These are phyloP conservation scores for Metroxylon sagu DNA, from an alignment of 176 grass and related monocot genomes.

Conservation along the genomic window DNA sequence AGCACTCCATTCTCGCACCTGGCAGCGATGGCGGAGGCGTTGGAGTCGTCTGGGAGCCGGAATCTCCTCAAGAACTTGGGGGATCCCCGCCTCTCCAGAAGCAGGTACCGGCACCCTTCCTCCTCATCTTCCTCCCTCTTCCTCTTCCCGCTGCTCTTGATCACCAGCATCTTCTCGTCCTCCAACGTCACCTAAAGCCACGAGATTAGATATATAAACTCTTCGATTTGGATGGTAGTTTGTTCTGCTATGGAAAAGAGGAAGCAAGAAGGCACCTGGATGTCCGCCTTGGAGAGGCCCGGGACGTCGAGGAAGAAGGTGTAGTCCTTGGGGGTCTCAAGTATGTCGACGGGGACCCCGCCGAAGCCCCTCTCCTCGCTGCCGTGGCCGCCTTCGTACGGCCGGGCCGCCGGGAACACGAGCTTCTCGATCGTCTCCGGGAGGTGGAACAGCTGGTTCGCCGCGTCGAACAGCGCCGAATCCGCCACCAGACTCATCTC, in stretches of 20 bases:
- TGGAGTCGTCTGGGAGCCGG: slow-evolving; percentile 44
- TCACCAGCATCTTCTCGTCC: slow-evolving; percentile 54
- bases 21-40: slow-evolving; percentile 27
- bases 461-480: slow-evolving; percentile 51
- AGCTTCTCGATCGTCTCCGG: slow-evolving; percentile 76
- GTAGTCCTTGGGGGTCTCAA: slow-evolving; percentile 63
- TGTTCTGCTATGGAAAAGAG: too few relatives aligned
- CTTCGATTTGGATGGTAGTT: too few relatives aligned
- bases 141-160: slow-evolving; percentile 38
- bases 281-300: slow-evolving; percentile 73
- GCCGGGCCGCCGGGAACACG: slow-evolving; percentile 11
- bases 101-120: slow-evolving; percentile 51
- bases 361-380: neutral
- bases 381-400: slow-evolving; percentile 14
- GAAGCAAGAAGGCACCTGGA: slow-evolving; percentile 32
- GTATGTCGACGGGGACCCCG: slow-evolving; percentile 49
- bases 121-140: slow-evolving; percentile 53
- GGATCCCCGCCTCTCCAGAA: slow-evolving; percentile 33
- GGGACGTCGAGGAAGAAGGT: slow-evolving; percentile 76
- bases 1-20: slow-evolving; percentile 65
- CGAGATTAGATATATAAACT: too few relatives aligned
- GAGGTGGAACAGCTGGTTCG: slow-evolving; percentile 52
- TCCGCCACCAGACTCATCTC: slow-evolving; percentile 23
- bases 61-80: slow-evolving; percentile 48
- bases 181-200: slow-evolving; percentile 63